These are phyloP conservation scores for Holtermannia corniformis DNA, from an alignment of 768 basidiomycete species.

Conservation along the genomic window DNA sequence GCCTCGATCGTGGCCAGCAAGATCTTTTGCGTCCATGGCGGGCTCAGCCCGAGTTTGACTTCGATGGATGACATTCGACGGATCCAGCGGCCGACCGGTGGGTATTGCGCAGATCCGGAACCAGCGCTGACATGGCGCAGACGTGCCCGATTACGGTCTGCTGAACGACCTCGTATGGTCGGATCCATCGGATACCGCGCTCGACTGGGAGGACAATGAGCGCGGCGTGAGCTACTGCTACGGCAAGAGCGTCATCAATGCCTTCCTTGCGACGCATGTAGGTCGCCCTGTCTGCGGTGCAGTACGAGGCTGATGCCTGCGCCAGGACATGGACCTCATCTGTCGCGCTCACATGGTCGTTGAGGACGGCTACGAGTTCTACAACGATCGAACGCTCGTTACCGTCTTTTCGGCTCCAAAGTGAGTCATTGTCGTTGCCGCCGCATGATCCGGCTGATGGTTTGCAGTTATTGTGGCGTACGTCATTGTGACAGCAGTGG, in stretches of 20 bases:
- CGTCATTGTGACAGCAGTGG: conserved; percentile 19
- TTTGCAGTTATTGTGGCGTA: conserved; percentile 42
- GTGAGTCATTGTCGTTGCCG: conserved; percentile 48
- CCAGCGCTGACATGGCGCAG: conserved; percentile 35
- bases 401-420: conserved; percentile 99
- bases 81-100: conserved; percentile 80
- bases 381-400: conserved; percentile 96
- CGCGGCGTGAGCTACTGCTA: conserved; percentile 98
- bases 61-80: conserved; percentile 96
- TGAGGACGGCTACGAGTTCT: conserved; percentile 93
- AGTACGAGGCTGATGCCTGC: neutral
- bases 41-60: conserved; percentile 56
- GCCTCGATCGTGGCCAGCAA: conserved; percentile 97
- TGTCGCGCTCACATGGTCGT: conserved; percentile 99
- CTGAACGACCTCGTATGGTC: conserved; percentile 97
- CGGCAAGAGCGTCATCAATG: conserved; percentile 92
- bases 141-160: conserved; percentile 95
- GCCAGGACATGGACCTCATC: conserved; percentile 88
- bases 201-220: conserved; percentile 99
- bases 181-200: conserved; percentile 92
- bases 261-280: conserved; percentile 58
- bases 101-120: conserved; percentile 5
- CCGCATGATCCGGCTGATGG: neutral
- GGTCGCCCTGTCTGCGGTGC: conserved; percentile 8
- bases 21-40: conserved; percentile 98